Base-by-base conservation (phyloP, 495 filamentous ascomycete genomes). In the Podospora bellae-mahoneyi region DNA sequence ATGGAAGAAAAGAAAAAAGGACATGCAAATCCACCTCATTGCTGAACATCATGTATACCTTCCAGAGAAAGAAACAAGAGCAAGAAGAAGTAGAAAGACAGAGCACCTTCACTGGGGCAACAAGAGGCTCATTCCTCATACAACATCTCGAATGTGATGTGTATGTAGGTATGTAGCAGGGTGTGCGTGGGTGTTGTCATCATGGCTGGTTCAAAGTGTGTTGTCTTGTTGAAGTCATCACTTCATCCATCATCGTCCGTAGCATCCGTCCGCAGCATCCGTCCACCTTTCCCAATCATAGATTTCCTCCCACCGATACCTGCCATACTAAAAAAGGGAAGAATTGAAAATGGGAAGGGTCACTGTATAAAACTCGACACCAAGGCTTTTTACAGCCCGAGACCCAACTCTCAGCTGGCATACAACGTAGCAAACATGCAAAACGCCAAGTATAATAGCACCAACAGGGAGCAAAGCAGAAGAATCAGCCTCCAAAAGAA, bases 191-290 rank as follows among this genome's bases (percentile, higher is more conserved):
- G 55, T 58, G 55, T 58, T 58, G 55, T 58, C 55, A 58, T 48
- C 5, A 13, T 48, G 39, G 9, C 39, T 48, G 39, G 39, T 48
- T 48, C 39, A 58, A 58, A 20, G 55, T 60, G 2, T 32, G 62
- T 20, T 55, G 62, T 65, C 56, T 54, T 26, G 59, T 56, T 30
- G 54, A 60, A 65, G 62, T 72, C 72, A 68, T 74, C 54, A 66
- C 67, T 69, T 71, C 64, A 64, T 69, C 61, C 64, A 69, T 66
- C 53, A 57, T 60, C 30, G 55, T 58, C 55, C 55, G 6, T 58
- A 58, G 23, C 64, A 67, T 32, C 61, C 68, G 55, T 58, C 23
- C n/a, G 6, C 26, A 58, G 23, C 64, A 67, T 32, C 57, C 68
- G 55, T 58, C 23, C n/a, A 20, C 1, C 55, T 58, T 58, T 58